A percentile compares a stretch with the other conserved stretches of the same genome.
Evolutionary conservation across 2,329 filamentous ascomycete species (phyloP).

Genomic region (Phyllosticta citribraziliensis): DNA sequence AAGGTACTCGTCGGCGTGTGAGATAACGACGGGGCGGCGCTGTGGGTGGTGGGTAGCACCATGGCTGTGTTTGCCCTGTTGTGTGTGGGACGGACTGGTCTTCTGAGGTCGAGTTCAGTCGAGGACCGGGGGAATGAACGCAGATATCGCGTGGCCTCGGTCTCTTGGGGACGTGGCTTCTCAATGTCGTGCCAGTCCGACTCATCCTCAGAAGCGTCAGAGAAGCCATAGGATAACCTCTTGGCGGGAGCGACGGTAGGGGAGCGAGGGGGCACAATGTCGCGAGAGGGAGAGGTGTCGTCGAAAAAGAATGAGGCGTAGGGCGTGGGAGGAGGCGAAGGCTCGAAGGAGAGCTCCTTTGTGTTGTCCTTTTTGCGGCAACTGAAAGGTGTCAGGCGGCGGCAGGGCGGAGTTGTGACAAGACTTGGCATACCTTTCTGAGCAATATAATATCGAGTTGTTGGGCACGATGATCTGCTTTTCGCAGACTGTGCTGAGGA

Average conservation of each 20-base stretch:
- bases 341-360: slow-evolving; percentile 24
- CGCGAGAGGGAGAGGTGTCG: slow-evolving; percentile 24
- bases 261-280: slow-evolving; percentile 39
- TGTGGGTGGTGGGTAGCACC: slow-evolving; percentile 10
- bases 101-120: slow-evolving; percentile 10
- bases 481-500: slow-evolving; percentile 51
- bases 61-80: slow-evolving; percentile 15
- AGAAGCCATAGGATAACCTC: slow-evolving; percentile 32
- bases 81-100: slow-evolving; percentile 12
- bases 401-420: not conserved
- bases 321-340: slow-evolving; percentile 28
- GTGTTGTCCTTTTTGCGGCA: slow-evolving; percentile 38
- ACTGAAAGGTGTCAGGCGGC: slow-evolving; percentile 19
- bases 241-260: slow-evolving; percentile 33
- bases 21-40: slow-evolving; percentile 34
- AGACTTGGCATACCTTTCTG: slow-evolving; percentile 43
- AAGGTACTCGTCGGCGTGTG: slow-evolving; percentile 38
- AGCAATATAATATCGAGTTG: slow-evolving; percentile 53
- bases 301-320: slow-evolving; percentile 29
- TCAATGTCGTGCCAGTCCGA: slow-evolving; percentile 18
- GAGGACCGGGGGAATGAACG: slow-evolving; percentile 29
- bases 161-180: slow-evolving; percentile 16
- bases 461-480: slow-evolving; percentile 54
- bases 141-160: slow-evolving; percentile 33
- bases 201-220: slow-evolving; percentile 32